Percentiles rank a stretch among this genome's conserved stretches.
Evolutionary conservation across 164 flowering plant species (phyloP).

Genomic region (Buxus sempervirens): DNA sequence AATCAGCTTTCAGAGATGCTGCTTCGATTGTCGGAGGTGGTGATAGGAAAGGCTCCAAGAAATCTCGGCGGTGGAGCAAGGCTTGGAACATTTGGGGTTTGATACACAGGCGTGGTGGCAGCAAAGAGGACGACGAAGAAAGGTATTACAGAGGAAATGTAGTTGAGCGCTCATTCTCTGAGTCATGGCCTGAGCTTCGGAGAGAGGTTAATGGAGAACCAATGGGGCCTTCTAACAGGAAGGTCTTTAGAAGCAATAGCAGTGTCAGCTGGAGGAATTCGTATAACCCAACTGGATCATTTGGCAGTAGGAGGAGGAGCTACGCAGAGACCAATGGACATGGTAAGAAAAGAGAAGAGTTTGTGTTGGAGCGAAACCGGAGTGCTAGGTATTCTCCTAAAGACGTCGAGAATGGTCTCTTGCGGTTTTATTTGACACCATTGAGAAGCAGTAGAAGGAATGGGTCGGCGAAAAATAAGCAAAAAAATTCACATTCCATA

Average conservation of each 20-base stretch:
- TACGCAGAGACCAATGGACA: slow-evolving; percentile 34
- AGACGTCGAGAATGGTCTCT: slow-evolving; percentile 58
- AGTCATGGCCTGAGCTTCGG: slow-evolving; percentile 79
- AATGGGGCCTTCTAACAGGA: slow-evolving; percentile 37
- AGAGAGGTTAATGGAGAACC: slow-evolving; percentile 44
- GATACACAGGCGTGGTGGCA: slow-evolving; percentile 51
- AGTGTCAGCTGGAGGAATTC: slow-evolving; percentile 74
- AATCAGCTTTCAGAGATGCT: slow-evolving; percentile 42
- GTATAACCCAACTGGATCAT: slow-evolving; percentile 28
- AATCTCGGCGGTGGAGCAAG: slow-evolving; percentile 77
- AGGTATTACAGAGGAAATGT: slow-evolving; percentile 56
- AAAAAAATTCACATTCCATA: slow-evolving; percentile 61
- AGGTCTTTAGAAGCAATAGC: slow-evolving; percentile 64
- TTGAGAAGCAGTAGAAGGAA: slow-evolving; percentile 65
- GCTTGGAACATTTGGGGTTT: slow-evolving; percentile 87
- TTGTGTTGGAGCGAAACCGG: slow-evolving; percentile 47
- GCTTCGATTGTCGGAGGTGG: slow-evolving; percentile 34
- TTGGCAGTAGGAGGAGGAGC: slow-evolving; percentile 33
- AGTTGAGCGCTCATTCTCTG: slow-evolving; percentile 80
- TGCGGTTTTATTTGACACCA: slow-evolving; percentile 86
- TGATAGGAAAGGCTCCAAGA: slow-evolving; percentile 51
- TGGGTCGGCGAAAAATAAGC: slow-evolving; percentile 46
- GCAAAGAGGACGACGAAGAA: slow-evolving; percentile 66
- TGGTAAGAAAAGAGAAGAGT: slow-evolving; percentile 45
- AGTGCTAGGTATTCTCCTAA: slow-evolving; percentile 56